Percentiles rank a stretch among this genome's conserved stretches.
Conservation (phyloP, 2,329 filamentous ascomycete species). For the Monosporascus sp. region DNA sequence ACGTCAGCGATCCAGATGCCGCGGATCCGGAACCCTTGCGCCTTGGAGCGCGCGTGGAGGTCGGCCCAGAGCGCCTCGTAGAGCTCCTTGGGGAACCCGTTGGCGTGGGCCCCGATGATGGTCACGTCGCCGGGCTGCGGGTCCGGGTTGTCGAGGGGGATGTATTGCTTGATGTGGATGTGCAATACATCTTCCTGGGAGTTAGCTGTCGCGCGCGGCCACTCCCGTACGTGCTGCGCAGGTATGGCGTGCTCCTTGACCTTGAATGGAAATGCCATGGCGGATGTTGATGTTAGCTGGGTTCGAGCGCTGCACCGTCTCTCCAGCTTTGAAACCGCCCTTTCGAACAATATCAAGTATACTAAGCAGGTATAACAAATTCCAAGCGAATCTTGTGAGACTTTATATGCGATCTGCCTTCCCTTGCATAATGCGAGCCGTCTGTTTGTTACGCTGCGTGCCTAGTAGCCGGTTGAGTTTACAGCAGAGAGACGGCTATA, state of each 20-base stretch:
- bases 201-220: conserved; percentile 63
- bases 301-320: no score
- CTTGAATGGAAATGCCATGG: conserved; percentile 45
- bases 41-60: conserved; percentile 42
- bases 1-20: conserved; percentile 87
- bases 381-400: no score
- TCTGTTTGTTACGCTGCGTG: background rate
- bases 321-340: no score
- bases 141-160: conserved; percentile 61
- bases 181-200: conserved; percentile 70
- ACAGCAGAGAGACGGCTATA: no score
- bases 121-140: conserved; percentile 74
- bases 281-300: background rate
- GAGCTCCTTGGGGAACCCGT: conserved; percentile 92
- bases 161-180: conserved; percentile 83
- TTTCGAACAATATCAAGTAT: background rate
- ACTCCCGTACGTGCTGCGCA: conserved; percentile 77
- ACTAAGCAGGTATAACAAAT: background rate
- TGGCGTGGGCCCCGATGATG: conserved; percentile 81
- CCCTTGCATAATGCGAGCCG: background rate
- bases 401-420: background rate
- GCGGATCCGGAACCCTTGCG: conserved; percentile 61
- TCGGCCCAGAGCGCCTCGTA: conserved; percentile 93
- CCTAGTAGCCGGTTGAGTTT: background rate
- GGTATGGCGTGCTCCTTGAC: conserved; percentile 70